Percentiles rank a stretch among this genome's conserved stretches.
Evolutionary conservation across 768 basidiomycete genomes (phyloP).

Genomic region (Serpula lacrymans): DNA sequence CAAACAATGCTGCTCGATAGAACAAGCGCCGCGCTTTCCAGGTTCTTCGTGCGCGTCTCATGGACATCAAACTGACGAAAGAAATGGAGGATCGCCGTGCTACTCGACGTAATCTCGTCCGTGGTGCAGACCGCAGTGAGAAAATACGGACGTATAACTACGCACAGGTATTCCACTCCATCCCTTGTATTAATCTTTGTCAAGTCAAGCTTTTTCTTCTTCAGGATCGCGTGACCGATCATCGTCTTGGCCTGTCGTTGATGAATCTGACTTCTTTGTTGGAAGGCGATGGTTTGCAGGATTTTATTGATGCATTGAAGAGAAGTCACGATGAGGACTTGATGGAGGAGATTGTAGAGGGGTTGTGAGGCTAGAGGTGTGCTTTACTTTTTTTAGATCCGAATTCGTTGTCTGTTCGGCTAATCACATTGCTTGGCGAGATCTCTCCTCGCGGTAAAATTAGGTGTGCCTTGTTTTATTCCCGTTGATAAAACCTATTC

Average conservation of each 20-base stretch:
- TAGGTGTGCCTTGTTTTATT: too few relatives aligned
- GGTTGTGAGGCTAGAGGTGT: constrained; percentile 3
- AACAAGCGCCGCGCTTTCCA: constrained; percentile 93
- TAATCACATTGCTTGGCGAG: too few relatives aligned
- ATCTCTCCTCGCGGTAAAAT: too few relatives aligned
- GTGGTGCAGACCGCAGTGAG: constrained; percentile 83
- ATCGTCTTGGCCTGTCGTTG: constrained; percentile 76
- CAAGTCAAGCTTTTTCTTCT: not conserved
- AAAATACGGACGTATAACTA: constrained; percentile 97
- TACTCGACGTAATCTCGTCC: constrained; percentile 68
- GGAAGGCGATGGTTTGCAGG: constrained; percentile 60
- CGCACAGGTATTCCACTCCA: constrained; percentile 73
- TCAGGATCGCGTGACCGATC: constrained; percentile 91
- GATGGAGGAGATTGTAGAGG: constrained; percentile 49
- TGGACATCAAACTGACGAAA: constrained; percentile 71
- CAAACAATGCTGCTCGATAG: constrained; percentile 38
- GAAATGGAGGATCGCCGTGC: constrained; percentile 72
- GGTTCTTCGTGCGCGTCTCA: constrained; percentile 79
- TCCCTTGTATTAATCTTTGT: not conserved
- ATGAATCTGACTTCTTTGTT: constrained; percentile 63
- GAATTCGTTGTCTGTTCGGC: too few relatives aligned
- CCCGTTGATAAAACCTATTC: too few relatives aligned
- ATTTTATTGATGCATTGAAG: constrained; percentile 55
- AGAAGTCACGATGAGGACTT: constrained; percentile 52
- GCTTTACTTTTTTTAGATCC: too few relatives aligned